These are phyloP conservation scores for Saccharomycopsis fibuligera DNA, from an alignment of 805 yeast species.

Conservation along the genomic window DNA sequence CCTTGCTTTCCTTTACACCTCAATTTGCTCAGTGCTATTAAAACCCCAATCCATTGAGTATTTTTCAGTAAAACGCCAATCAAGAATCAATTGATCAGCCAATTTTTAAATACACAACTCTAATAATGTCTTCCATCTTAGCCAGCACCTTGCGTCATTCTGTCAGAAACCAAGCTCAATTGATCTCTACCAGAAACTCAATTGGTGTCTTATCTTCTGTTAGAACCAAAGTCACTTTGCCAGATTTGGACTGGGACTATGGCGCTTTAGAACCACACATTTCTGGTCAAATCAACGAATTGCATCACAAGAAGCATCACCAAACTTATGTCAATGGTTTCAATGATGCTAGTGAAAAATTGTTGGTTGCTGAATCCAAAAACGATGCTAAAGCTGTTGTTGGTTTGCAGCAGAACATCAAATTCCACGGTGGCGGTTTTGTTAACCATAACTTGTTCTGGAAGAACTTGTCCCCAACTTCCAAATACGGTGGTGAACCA, in stretches of 20 bases:
- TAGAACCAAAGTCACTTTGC: slow-evolving; percentile 67
- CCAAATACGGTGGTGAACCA: slow-evolving; percentile 69
- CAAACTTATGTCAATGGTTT: slow-evolving; percentile 85
- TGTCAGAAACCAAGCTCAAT: slow-evolving; percentile 7
- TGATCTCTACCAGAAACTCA: slow-evolving; percentile 5
- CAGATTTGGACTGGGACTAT: slow-evolving; percentile 78
- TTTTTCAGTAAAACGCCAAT: too few relatives aligned
- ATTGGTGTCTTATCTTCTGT: slow-evolving; percentile 19
- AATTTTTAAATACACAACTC: too few relatives aligned
- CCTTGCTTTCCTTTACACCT: too few relatives aligned
- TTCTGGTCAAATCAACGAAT: slow-evolving; percentile 78
- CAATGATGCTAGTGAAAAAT: slow-evolving; percentile 71
- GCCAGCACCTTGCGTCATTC: slow-evolving; percentile 14
- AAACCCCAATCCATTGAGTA: too few relatives aligned
- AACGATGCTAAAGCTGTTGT: slow-evolving; percentile 55
- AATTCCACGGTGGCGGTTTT: slow-evolving; percentile 91
- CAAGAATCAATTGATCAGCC: too few relatives aligned
- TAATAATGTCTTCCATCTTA: slow-evolving; percentile 11
- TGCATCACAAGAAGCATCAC: slow-evolving; percentile 87
- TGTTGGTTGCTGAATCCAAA: slow-evolving; percentile 53
- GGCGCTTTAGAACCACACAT: slow-evolving; percentile 83
- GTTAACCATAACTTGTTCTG: slow-evolving; percentile 82
- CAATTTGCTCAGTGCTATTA: too few relatives aligned
- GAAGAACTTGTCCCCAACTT: slow-evolving; percentile 77
- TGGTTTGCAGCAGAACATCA: slow-evolving; percentile 63